Evolutionary conservation across 352 stramenopile species (phyloP).

Genomic region (Phytopythium vexans): DNA sequence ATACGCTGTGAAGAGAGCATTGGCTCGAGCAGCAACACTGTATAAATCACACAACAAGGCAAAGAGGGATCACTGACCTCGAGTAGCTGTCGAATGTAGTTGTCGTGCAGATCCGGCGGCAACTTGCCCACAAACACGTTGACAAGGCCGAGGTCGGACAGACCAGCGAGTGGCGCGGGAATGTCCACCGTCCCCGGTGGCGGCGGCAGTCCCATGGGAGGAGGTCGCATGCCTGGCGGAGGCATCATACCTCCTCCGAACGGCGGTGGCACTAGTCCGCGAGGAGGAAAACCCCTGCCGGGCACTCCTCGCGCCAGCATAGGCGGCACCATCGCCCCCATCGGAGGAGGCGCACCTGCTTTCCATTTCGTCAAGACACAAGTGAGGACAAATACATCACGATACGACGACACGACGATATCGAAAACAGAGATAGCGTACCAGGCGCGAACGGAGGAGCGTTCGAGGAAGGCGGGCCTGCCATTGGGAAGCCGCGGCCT

Average conservation of each 20-base stretch:
- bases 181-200: too few species aligned
- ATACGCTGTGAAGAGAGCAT: too few species aligned
- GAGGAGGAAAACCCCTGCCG: neutral
- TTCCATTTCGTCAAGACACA: too few species aligned
- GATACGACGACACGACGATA: neutral
- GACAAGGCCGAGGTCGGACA: conserved; percentile 23
- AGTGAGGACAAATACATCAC: neutral
- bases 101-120: conserved; percentile 48
- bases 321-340: too few species aligned
- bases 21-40: too few species aligned
- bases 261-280: neutral
- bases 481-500: conserved; percentile 1
- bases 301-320: too few species aligned
- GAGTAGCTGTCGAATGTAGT: conserved; percentile 49
- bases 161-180: too few species aligned
- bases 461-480: too few species aligned
- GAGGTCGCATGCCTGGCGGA: neutral
- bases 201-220: neutral
- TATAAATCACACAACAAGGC: neutral
- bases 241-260: neutral
- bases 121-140: conserved; percentile 55
- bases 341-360: too few species aligned
- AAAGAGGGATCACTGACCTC: conserved; percentile 20
- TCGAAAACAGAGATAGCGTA: neutral
- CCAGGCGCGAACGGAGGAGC: too few species aligned